phyloP scores from a whole-genome alignment of 1,139 yeast genomes.

The Magnusiomyces tetraspermus region DNA sequence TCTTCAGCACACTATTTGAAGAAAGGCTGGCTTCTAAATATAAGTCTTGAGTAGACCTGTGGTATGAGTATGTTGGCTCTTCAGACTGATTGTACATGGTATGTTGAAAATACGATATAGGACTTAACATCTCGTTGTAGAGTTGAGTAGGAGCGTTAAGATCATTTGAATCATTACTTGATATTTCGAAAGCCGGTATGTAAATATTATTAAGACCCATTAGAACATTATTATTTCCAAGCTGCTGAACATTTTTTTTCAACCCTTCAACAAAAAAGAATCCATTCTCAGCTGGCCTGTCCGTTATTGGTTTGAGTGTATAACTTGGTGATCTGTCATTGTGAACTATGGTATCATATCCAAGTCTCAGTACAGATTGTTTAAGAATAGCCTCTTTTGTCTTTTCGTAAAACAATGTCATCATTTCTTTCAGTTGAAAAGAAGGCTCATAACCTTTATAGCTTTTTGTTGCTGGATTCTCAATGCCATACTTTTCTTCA shows the following conservation, averaged over 20 bases:
- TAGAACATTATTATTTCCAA: background rate
- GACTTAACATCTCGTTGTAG: background rate
- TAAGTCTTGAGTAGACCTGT: background rate
- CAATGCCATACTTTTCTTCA: background rate
- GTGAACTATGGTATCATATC: no score
- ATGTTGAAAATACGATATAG: background rate
- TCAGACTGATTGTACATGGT: background rate
- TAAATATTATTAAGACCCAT: background rate
- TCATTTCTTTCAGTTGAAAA: no score
- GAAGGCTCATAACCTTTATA: no score
- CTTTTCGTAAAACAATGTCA: no score
- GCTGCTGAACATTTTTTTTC: background rate
- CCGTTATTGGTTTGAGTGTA: background rate
- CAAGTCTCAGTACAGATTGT: no score
- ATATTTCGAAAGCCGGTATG: background rate
- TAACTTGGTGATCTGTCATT: background rate
- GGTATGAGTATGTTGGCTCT: background rate
- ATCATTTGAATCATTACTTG: background rate
- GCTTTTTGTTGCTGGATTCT: no score
- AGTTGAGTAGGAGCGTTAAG: background rate
- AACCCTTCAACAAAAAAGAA: background rate
- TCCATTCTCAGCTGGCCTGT: background rate
- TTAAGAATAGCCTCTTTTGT: no score
- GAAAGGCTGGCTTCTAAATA: background rate
- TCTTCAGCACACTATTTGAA: background rate